Base-by-base conservation (phyloP, 805 yeast species). In the Ogataea philodendri region DNA sequence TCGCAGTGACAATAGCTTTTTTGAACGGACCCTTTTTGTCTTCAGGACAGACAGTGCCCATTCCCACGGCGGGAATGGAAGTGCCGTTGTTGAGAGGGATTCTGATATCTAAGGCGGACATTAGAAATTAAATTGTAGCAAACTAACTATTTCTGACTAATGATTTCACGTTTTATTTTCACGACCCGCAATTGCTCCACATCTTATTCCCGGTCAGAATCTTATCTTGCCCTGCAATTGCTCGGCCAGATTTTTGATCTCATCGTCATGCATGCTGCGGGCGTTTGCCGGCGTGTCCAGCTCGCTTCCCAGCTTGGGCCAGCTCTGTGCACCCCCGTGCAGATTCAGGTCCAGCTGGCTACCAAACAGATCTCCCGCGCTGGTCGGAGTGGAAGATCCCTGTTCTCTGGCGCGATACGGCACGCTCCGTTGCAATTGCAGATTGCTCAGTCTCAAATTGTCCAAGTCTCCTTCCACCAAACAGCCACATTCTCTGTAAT, bases 381-480 rank as follows among this genome's bases (percentile, higher is more conserved):
- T n/a, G n/a, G n/a, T n/a, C n/a, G n/a, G n/a, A n/a, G n/a, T n/a
- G n/a, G n/a, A n/a, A n/a, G n/a, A n/a, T n/a, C n/a, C n/a, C n/a
- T n/a, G n/a, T n/a, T n/a, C n/a, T n/a, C n/a, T n/a, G n/a, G n/a
- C n/a, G n/a, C n/a, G n/a, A n/a, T n/a, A n/a, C n/a, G n/a, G 9
- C 22, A 33, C 4, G 30, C 22, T 9, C 42, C 31, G 58, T 38
- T 3, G 55, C 41, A 68, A 65, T 45, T 76, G 82, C 15, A 83
- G 78, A 39, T 81, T 67, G 41, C 88, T 79, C 32, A 83, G 62
- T 55, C 82, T 93, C 44, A 89, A 68, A 48, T 78, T 84, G 41
- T 83, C 90, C 46, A 89, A 67, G 2, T 86, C 78, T 8, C 97
- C 97, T 58, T 89, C 96, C 17, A 89, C 97, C 20, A 89, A 65